Percentiles rank a stretch among this genome's conserved stretches.
Evolutionary conservation across 2,329 filamentous ascomycete species (phyloP).

Genomic region (Penicillium nordicum): DNA sequence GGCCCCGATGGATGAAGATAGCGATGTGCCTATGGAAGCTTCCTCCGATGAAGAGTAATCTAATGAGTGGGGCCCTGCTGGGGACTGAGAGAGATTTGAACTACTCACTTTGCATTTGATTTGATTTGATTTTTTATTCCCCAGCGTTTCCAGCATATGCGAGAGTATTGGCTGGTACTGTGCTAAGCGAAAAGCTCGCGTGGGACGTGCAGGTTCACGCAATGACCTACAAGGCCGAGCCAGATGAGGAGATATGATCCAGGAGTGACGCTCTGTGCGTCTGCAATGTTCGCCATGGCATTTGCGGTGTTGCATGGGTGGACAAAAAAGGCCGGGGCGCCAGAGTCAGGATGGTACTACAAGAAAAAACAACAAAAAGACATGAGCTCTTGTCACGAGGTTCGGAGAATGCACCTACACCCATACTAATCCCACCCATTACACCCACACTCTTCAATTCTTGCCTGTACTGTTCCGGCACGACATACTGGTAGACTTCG

Average conservation of each 20-base stretch:
- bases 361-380: constrained; percentile 16
- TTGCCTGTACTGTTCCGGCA: constrained; percentile 63
- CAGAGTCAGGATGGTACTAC: constrained; percentile 79
- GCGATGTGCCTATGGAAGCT: constrained; percentile 66
- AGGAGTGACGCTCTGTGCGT: constrained; percentile 37
- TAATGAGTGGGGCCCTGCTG: not conserved
- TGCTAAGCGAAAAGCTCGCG: constrained; percentile 54
- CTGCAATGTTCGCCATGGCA: constrained; percentile 65
- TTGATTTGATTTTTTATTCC: constrained; percentile 9
- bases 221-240: constrained; percentile 81
- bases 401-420: constrained; percentile 55
- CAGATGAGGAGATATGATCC: constrained; percentile 78
- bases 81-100: constrained; percentile 14
- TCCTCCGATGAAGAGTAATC: constrained; percentile 67
- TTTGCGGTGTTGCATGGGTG: constrained; percentile 89
- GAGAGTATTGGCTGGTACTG: constrained; percentile 19
- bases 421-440: constrained; percentile 71
- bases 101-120: constrained; percentile 8
- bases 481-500: constrained; percentile 66
- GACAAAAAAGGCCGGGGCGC: constrained; percentile 78
- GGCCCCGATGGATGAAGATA: constrained; percentile 63
- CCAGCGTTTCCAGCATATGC: constrained; percentile 14
- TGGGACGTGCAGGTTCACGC: constrained; percentile 75
- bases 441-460: constrained; percentile 59
- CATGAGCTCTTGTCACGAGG: constrained; percentile 35